A percentile compares a stretch with the other conserved stretches of the same genome.
These are phyloP conservation scores for Diaporthe batatas DNA, from an alignment of 2,329 filamentous ascomycete species.

Conservation along the genomic window DNA sequence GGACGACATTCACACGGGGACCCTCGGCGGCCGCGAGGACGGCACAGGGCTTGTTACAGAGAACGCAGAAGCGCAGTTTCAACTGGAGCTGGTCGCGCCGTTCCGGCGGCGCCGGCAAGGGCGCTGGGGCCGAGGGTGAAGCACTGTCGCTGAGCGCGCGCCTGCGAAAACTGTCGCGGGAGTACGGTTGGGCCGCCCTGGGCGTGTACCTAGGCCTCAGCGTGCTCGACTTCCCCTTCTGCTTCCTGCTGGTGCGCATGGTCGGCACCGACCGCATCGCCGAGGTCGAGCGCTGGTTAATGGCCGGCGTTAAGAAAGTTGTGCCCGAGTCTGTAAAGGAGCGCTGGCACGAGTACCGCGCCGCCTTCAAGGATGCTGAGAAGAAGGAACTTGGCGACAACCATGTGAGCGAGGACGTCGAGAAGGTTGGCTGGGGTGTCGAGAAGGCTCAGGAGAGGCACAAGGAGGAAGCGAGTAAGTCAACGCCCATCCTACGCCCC, in stretches of 20 bases:
- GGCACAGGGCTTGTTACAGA: slow-evolving; percentile 1
- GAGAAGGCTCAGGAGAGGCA: slow-evolving; percentile 73
- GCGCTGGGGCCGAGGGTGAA: slow-evolving; percentile 38
- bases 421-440: slow-evolving; percentile 71
- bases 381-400: slow-evolving; percentile 58
- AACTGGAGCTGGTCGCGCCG: slow-evolving; percentile 39
- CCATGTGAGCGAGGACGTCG: slow-evolving; percentile 60
- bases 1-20: background rate
- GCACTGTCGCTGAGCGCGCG: slow-evolving; percentile 72
- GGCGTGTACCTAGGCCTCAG: slow-evolving; percentile 91
- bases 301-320: slow-evolving; percentile 69
- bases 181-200: slow-evolving; percentile 94
- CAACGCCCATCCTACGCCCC: background rate
- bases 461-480: slow-evolving; percentile 81
- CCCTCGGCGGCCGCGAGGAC: background rate
- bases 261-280: slow-evolving; percentile 89
- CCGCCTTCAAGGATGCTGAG: slow-evolving; percentile 61
- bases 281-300: slow-evolving; percentile 74
- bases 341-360: slow-evolving; percentile 63
- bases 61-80: slow-evolving; percentile 36
- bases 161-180: slow-evolving; percentile 85
- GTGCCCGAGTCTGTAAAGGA: slow-evolving; percentile 72
- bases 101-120: slow-evolving; percentile 9
- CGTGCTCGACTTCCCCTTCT: slow-evolving; percentile 93
- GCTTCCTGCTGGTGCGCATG: slow-evolving; percentile 86